Conservation (phyloP, 768 basidiomycete species). For the Lactarius sanguifluus region DNA sequence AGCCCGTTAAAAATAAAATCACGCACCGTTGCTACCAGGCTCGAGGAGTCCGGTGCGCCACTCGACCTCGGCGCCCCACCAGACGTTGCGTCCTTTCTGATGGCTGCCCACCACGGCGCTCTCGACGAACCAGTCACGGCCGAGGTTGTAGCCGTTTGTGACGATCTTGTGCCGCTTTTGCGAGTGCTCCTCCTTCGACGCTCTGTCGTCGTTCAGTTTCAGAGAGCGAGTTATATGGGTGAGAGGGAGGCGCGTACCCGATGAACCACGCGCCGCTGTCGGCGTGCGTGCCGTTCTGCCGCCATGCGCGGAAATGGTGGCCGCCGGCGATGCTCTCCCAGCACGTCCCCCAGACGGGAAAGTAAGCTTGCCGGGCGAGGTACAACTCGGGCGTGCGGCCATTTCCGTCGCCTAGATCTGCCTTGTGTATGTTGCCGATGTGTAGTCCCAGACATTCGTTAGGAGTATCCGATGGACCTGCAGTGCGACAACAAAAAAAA, state of each 20-base stretch:
- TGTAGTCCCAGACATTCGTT: constrained; percentile 82
- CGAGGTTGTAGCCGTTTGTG: constrained; percentile 77
- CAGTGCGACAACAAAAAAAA: background rate
- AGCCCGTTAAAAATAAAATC: background rate
- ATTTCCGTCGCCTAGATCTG: constrained; percentile 82
- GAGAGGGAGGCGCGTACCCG: constrained; percentile 40
- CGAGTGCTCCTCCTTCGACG: constrained; percentile 72
- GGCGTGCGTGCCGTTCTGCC: constrained; percentile 75
- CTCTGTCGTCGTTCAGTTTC: constrained; percentile 42
- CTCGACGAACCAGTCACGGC: constrained; percentile 75
- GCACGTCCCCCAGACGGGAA: constrained; percentile 79
- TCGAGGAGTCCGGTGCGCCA: constrained; percentile 70
- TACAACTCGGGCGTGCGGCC: constrained; percentile 65
- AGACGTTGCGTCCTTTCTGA: constrained; percentile 52
- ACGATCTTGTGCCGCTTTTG: constrained; percentile 69
- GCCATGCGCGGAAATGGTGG: constrained; percentile 88
- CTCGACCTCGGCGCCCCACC: constrained; percentile 77
- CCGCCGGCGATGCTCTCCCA: constrained; percentile 89
- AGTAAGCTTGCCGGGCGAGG: constrained; percentile 76
- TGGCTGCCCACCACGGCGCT: constrained; percentile 58
- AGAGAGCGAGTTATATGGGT: background rate
- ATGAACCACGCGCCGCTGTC: constrained; percentile 84
- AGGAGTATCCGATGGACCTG: constrained; percentile 81
- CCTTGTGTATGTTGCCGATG: constrained; percentile 70
- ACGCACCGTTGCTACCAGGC: constrained; percentile 64